These are phyloP conservation scores for Fusarium verticillioides DNA, from an alignment of 2,329 filamentous ascomycete genomes.

Conservation along the genomic window DNA sequence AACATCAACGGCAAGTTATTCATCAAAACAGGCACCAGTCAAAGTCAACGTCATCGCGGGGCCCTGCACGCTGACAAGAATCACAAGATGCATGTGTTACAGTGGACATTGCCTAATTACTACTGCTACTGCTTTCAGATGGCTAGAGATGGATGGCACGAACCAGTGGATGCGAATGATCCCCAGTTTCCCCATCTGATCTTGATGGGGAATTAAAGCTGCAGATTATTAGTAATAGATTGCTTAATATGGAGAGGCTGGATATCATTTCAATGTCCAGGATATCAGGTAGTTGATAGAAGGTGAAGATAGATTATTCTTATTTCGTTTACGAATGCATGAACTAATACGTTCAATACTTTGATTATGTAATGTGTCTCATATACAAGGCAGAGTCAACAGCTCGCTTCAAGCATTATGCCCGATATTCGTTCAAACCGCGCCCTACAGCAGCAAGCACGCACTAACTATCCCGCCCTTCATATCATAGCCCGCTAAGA, in stretches of 20 bases:
- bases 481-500: neutral
- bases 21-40: neutral
- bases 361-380: neutral
- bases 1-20: neutral
- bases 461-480: neutral
- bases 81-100: neutral
- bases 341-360: neutral
- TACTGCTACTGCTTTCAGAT: neutral
- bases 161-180: neutral
- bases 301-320: rapidly evolving
- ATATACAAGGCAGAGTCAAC: neutral
- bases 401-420: neutral
- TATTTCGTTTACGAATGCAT: rapidly evolving
- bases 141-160: neutral
- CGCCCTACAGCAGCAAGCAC: neutral
- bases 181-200: neutral
- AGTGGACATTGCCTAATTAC: too few species aligned
- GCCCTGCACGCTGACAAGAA: neutral
- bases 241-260: too few species aligned
- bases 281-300: rapidly evolving
- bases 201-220: neutral
- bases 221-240: neutral
- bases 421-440: neutral
- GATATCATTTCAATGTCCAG: neutral
- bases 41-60: neutral